These are phyloP conservation scores for Strobilomyces confusus DNA, from an alignment of 768 basidiomycete species.

Conservation along the genomic window DNA sequence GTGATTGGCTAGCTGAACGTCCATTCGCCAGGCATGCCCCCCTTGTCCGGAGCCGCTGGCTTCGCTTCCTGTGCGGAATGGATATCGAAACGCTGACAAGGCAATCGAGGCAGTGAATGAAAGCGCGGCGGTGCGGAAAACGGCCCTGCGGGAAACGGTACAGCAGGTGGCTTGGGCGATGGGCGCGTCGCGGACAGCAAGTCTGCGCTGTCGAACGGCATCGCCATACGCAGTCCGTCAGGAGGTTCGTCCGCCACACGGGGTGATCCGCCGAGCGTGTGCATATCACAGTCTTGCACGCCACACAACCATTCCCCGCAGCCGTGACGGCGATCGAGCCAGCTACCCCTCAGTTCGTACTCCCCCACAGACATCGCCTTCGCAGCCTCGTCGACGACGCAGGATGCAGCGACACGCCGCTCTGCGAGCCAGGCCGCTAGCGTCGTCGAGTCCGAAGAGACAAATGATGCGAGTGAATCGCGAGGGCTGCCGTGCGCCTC, in stretches of 20 bases:
- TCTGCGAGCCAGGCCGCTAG: slow-evolving; percentile 38
- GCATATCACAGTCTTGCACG: slow-evolving; percentile 27
- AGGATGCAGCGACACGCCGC: slow-evolving; percentile 31
- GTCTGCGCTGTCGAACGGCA: slow-evolving; percentile 25
- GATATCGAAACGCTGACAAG: slow-evolving; percentile 16
- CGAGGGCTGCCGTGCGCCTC: slow-evolving; percentile 14
- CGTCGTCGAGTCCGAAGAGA: slow-evolving; percentile 33
- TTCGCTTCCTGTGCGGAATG: slow-evolving; percentile 16
- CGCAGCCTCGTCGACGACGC: slow-evolving; percentile 23
- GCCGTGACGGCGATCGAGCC: slow-evolving; percentile 32
- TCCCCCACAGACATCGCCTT: slow-evolving; percentile 42
- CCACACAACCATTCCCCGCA: slow-evolving; percentile 29
- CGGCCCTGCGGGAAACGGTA: slow-evolving; percentile 12
- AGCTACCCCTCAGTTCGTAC: slow-evolving; percentile 47
- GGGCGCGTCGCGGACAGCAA: slow-evolving; percentile 3
- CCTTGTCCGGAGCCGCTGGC: slow-evolving; percentile 9
- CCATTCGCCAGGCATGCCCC: slow-evolving; percentile 42
- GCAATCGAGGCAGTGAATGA: slow-evolving; percentile 25
- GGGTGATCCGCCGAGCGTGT: slow-evolving; percentile 32
- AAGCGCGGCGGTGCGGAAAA: slow-evolving; percentile 17
- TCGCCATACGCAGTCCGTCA: slow-evolving; percentile 19
- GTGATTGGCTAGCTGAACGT: slow-evolving; percentile 20
- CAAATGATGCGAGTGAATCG: slow-evolving; percentile 27
- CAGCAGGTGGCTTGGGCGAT: slow-evolving; percentile 4
- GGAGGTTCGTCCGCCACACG: slow-evolving; percentile 21